Evolutionary conservation across 169 alveolate species (phyloP).

Genomic region (Plasmodium falciparum): DNA sequence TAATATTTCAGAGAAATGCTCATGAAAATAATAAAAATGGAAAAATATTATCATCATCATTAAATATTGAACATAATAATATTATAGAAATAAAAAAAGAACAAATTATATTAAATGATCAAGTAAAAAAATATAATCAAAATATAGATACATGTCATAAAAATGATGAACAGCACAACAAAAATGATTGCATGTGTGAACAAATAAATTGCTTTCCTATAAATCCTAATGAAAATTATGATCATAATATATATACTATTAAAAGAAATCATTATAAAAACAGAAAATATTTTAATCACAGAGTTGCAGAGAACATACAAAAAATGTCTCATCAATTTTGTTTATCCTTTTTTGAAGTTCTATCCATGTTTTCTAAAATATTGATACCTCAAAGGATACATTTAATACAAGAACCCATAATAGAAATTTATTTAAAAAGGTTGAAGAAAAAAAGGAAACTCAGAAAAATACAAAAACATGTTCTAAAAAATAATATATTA

Average conservation of each 20-base stretch:
- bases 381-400: constrained; percentile 28
- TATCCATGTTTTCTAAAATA: constrained; percentile 46
- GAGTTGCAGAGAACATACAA: background rate
- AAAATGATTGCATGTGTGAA: no score
- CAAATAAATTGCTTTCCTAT: background rate
- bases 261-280: background rate
- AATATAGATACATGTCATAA: background rate
- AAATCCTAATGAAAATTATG: background rate
- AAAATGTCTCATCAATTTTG: background rate
- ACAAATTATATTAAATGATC: no score
- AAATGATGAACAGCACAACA: background rate
- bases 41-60: background rate
- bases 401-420: constrained; percentile 25
- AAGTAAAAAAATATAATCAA: background rate
- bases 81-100: no score
- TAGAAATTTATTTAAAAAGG: constrained; percentile 1
- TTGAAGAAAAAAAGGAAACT: constrained; percentile 10
- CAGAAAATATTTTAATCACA: background rate
- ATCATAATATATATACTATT: background rate
- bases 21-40: constrained; percentile 23
- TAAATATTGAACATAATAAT: no score
- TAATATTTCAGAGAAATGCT: constrained; percentile 10
- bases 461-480: constrained; percentile 21
- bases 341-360: constrained; percentile 55
- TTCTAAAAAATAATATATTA: constrained; percentile 15